These are phyloP conservation scores for Umbelopsis vinacea DNA, from an alignment of 192 early-diverging fungal genomes.

Conservation along the genomic window DNA sequence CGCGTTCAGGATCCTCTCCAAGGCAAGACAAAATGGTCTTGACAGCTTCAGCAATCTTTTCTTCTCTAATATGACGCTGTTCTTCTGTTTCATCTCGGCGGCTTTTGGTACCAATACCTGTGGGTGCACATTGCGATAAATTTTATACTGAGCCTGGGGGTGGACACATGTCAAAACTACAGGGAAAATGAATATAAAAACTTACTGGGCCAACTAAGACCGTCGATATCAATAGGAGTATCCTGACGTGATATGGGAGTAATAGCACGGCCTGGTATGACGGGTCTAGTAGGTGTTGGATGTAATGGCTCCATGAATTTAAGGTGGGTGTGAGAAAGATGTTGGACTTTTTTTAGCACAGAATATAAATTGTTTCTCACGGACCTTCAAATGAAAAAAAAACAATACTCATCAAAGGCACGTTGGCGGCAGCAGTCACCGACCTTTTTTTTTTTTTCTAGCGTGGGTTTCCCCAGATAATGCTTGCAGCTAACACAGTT, in stretches of 20 bases:
- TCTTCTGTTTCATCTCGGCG: conserved; percentile 81
- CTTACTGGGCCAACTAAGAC: conserved; percentile 85
- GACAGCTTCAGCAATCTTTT: conserved; percentile 86
- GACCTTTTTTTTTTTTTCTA: background rate
- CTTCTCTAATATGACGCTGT: conserved; percentile 68
- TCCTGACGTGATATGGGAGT: conserved; percentile 19
- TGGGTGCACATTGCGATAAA: background rate
- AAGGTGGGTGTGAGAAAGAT: background rate
- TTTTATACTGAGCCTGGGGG: background rate
- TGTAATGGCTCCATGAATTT: conserved; percentile 17
- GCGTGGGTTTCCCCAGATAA: too few species aligned
- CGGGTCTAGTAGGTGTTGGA: conserved; percentile 4
- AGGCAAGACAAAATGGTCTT: conserved; percentile 88
- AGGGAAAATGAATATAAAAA: background rate
- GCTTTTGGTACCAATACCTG: conserved; percentile 79
- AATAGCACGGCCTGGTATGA: conserved; percentile 14
- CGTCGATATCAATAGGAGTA: conserved; percentile 67
- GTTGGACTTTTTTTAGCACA: background rate
- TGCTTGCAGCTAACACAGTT: too few species aligned
- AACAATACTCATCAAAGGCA: too few species aligned
- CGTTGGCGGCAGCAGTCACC: background rate
- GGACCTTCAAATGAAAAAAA: background rate
- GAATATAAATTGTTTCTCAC: conserved; percentile 6
- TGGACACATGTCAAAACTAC: too few species aligned
- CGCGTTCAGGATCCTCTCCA: conserved; percentile 93